These are phyloP conservation scores for Cercospora sp. DNA, from an alignment of 2,329 filamentous ascomycete species.

Conservation along the genomic window DNA sequence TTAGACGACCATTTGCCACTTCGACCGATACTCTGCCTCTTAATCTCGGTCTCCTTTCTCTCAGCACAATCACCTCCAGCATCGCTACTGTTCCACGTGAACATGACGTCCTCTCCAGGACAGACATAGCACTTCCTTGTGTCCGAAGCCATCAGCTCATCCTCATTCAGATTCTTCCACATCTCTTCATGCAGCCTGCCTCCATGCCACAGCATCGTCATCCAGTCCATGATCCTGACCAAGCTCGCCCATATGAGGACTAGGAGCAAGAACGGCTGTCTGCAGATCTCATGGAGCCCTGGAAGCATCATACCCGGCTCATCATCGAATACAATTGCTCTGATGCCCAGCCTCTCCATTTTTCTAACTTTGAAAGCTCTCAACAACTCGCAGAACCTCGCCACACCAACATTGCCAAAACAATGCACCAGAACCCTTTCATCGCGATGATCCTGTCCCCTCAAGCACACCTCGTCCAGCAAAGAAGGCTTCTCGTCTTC, in stretches of 20 bases:
- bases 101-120: constrained; percentile 34
- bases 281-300: constrained; percentile 1
- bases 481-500: constrained; percentile 15
- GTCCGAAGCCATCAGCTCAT: constrained; percentile 24
- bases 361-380: constrained; percentile 33
- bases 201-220: neutral
- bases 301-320: constrained; percentile 27
- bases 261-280: constrained; percentile 17
- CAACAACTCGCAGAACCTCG: constrained; percentile 30
- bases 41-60: constrained; percentile 28
- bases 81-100: constrained; percentile 26
- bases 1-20: constrained; percentile 30
- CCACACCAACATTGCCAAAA: constrained; percentile 32
- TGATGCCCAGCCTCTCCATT: constrained; percentile 22
- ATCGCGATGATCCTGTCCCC: neutral
- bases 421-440: constrained; percentile 30
- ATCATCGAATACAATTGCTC: constrained; percentile 32
- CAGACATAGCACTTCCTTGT: constrained; percentile 34
- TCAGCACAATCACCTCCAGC: constrained; percentile 23
- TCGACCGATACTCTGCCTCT: constrained; percentile 25
- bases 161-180: constrained; percentile 29
- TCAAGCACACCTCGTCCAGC: neutral
- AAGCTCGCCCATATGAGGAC: constrained; percentile 14
- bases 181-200: constrained; percentile 13
- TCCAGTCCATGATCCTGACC: neutral